These are phyloP conservation scores for Incumbomyces delicatus DNA, from an alignment of 2,329 filamentous ascomycete species.

Conservation along the genomic window DNA sequence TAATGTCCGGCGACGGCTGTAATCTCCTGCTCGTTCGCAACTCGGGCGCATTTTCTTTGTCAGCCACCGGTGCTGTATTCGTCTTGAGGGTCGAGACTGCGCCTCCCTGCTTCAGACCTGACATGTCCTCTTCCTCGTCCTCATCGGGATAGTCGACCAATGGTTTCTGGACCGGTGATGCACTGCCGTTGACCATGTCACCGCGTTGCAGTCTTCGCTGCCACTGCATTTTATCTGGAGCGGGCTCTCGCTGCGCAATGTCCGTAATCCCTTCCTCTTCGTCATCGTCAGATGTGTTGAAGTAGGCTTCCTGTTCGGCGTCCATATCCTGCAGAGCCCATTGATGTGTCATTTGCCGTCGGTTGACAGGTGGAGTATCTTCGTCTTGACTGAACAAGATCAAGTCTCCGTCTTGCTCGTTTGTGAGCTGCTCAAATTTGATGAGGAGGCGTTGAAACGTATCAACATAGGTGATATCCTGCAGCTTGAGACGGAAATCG, in stretches of 20 bases:
- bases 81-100: constrained; percentile 12
- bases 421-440: constrained; percentile 69
- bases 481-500: constrained; percentile 68
- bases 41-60: constrained; percentile 18
- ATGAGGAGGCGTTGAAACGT: constrained; percentile 69
- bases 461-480: constrained; percentile 68
- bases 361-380: constrained; percentile 38
- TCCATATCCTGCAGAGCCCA: constrained; percentile 76
- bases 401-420: constrained; percentile 49
- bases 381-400: constrained; percentile 62
- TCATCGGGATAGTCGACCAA: constrained; percentile 90
- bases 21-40: constrained; percentile 21
- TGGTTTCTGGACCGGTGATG: constrained; percentile 55
- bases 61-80: constrained; percentile 22
- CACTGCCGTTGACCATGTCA: constrained; percentile 46
- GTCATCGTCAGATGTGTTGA: constrained; percentile 79
- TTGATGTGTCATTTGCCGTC: constrained; percentile 45
- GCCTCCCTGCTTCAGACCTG: constrained; percentile 40
- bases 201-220: constrained; percentile 15
- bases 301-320: constrained; percentile 82
- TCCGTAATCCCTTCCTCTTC: constrained; percentile 50
- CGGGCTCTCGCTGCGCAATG: background rate
- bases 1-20: constrained; percentile 24
- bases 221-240: constrained; percentile 12
- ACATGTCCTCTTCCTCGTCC: constrained; percentile 63